Base-by-base conservation (phyloP, 169 alveolate genomes). In the Plasmodium reichenowi region DNA sequence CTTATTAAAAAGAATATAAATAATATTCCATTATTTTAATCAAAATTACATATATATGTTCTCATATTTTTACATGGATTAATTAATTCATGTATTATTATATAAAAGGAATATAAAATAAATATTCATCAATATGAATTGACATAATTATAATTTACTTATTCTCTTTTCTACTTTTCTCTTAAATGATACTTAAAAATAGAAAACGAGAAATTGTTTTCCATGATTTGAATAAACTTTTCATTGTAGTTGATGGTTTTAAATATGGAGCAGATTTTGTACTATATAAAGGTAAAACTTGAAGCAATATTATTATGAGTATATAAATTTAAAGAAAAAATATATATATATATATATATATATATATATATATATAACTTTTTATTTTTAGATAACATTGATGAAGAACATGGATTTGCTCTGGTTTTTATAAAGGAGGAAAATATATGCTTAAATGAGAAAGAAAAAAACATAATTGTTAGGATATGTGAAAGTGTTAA, bases 231-330 rank as follows among this genome's bases (percentile, higher is more conserved):
- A 86, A 60, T 26, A 86, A 66, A 38, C 60, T 59, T 54, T 86
- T 71, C 58, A 62, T 52, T 47, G 85, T 66, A 15, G 50, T 67
- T 12, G 87, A 86, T 86, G 92, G 87, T 26, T 2, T 86, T 17
- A 86, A 86, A 72, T 86, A 86, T 72, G 92, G 92, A 29, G 86
- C 92, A n/a, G 92, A 86, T 72, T 86, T 71, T 72, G 73, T 71
- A 20, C 32, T 86, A 58, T 86, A 86, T 66, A 86, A 66, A 63
- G 54, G 92, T 86, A 24, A 48, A 5, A 7, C 47, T 38, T 38
- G 10, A 38, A 38, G 47, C 47, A 38, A 38, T 38, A 38, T 38
- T 38, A 38, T 38, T 38, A 38, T 38, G 2, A 38, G 5, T 7
- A 38, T 38, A 38, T 38, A 38, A 38, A 38, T 38, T 17, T 38